A percentile compares a stretch with the other conserved stretches of the same genome.
Conservation (phyloP, 768 basidiomycete species). For the Russula griseocarnosa region DNA sequence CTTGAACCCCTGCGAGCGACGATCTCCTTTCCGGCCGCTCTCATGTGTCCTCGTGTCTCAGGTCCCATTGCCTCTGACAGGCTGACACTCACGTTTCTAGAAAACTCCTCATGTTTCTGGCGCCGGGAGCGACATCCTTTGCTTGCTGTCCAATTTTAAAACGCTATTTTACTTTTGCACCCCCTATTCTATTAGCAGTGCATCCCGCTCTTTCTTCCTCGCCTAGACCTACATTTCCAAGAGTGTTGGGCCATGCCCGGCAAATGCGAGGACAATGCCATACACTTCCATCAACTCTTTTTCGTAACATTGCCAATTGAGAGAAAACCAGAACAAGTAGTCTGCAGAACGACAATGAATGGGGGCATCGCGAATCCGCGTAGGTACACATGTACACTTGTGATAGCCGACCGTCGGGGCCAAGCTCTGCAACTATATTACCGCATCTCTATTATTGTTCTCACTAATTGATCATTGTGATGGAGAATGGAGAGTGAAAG, state of each 20-base stretch:
- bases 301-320: not conserved
- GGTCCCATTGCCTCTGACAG: not conserved
- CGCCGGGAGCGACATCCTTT: not conserved
- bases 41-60: slow-evolving; percentile 14
- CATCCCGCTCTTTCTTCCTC: not conserved
- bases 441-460: not conserved
- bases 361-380: slow-evolving; percentile 3
- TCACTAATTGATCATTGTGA: not conserved
- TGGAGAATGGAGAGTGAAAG: not conserved
- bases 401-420: not conserved
- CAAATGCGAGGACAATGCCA: not conserved
- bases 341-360: not conserved
- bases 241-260: slow-evolving; percentile 5
- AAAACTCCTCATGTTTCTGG: not conserved
- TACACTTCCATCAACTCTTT: slow-evolving; percentile 9
- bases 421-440: not conserved
- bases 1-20: not conserved
- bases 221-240: not conserved
- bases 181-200: slow-evolving; percentile 2
- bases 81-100: not conserved
- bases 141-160: slow-evolving; percentile 8
- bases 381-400: not conserved
- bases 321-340: not conserved
- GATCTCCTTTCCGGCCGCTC: not conserved
- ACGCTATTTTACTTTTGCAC: slow-evolving; percentile 1